A percentile compares a stretch with the other conserved stretches of the same genome.
Evolutionary conservation across 148 eudicot species (phyloP).

Genomic region (Cornus suecica): DNA sequence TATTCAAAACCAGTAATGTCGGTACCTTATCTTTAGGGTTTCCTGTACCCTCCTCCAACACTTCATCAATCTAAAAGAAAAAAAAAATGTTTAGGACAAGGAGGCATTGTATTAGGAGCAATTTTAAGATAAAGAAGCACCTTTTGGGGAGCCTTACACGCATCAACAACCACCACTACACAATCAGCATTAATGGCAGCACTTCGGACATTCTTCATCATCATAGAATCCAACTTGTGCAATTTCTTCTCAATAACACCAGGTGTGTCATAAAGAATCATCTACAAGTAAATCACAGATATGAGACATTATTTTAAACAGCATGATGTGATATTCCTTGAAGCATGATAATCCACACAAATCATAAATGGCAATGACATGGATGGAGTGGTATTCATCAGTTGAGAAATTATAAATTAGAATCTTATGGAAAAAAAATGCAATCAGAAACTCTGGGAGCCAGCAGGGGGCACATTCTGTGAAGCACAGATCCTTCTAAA

Average conservation of each 20-base stretch:
- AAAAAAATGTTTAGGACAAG: slow-evolving; percentile 3
- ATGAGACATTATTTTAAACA: slow-evolving; percentile 19
- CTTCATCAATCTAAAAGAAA: slow-evolving; percentile 66
- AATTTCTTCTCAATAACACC: slow-evolving; percentile 96
- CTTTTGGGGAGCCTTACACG: slow-evolving; percentile 71
- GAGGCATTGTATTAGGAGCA: not conserved
- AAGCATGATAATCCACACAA: not conserved
- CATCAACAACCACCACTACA: slow-evolving; percentile 89
- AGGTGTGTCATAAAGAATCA: slow-evolving; percentile 95
- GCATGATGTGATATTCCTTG: not conserved
- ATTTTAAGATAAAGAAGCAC: slow-evolving; percentile 26
- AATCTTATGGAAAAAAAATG: not conserved
- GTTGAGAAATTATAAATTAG: not conserved
- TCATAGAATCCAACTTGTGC: slow-evolving; percentile 96
- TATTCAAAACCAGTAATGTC: slow-evolving; percentile 83
- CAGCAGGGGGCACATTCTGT: no score
- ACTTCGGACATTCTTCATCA: slow-evolving; percentile 96
- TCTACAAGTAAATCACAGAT: slow-evolving; percentile 51
- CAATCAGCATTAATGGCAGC: slow-evolving; percentile 91
- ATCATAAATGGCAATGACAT: not conserved
- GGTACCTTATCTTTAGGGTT: slow-evolving; percentile 58
- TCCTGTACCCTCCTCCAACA: slow-evolving; percentile 70
- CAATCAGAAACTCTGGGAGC: not conserved
- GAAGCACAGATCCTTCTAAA: no score
- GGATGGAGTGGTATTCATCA: not conserved